Conservation (phyloP, 305 asterid species). For the Plantago rigida region DNA sequence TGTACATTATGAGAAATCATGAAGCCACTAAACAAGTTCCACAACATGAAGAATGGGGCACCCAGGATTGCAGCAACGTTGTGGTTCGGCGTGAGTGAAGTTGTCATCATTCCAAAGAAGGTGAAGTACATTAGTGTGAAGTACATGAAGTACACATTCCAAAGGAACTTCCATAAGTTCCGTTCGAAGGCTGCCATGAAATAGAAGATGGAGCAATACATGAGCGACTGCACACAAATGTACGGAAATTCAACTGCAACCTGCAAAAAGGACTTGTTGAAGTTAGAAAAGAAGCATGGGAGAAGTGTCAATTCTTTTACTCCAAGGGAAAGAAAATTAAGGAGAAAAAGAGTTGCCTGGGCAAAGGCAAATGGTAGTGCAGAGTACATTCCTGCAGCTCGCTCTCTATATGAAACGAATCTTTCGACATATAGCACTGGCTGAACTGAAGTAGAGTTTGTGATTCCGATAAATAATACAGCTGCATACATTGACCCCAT, state of each 20-base stretch:
- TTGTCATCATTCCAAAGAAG: constrained; percentile 74
- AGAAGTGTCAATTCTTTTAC: not conserved
- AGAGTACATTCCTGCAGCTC: constrained; percentile 83
- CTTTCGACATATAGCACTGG: constrained; percentile 66
- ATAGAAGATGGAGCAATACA: constrained; percentile 62
- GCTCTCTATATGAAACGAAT: constrained; percentile 58
- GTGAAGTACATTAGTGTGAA: constrained; percentile 73
- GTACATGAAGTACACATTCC: constrained; percentile 64
- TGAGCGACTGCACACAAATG: constrained; percentile 48
- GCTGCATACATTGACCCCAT: constrained; percentile 88
- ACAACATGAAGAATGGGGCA: constrained; percentile 67
- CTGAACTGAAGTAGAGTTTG: constrained; percentile 65
- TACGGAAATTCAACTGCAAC: constrained; percentile 70
- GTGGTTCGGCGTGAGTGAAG: constrained; percentile 65
- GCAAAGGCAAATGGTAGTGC: constrained; percentile 74
- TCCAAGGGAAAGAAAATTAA: not conserved
- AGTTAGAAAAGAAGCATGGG: constrained; percentile 1
- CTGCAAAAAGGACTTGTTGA: constrained; percentile 32
- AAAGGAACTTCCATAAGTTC: constrained; percentile 49
- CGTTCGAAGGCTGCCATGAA: constrained; percentile 63
- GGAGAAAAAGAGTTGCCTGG: constrained; percentile 33
- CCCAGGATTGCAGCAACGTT: constrained; percentile 61
- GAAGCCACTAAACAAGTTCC: constrained; percentile 83
- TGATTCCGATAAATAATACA: constrained; percentile 64
- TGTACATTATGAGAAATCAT: constrained; percentile 59